Evolutionary conservation across 139 green algal species (phyloP).

Genomic region (Chlorella sp.): DNA sequence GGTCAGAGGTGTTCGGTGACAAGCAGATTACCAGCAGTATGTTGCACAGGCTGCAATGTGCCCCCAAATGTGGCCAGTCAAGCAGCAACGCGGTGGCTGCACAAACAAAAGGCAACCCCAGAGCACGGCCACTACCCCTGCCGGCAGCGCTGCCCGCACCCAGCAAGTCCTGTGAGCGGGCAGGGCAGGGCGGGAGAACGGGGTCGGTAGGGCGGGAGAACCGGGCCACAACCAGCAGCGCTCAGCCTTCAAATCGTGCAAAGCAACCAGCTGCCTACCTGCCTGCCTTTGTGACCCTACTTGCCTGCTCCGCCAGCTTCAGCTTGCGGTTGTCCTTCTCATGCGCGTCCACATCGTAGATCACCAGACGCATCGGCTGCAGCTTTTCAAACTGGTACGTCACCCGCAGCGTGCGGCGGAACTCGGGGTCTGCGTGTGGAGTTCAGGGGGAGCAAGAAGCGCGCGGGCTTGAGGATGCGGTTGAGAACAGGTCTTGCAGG

Average conservation of each 20-base stretch:
- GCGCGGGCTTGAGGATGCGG: neutral
- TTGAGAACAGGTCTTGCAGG: neutral
- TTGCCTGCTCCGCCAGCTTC: conserved; percentile 27
- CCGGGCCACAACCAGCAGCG: no score
- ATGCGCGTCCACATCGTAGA: conserved; percentile 46
- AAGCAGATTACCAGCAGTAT: neutral
- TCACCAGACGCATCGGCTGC: conserved; percentile 38
- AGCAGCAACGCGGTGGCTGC: no score
- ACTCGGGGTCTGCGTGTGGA: conserved; percentile 44
- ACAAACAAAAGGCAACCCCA: neutral
- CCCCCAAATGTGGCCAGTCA: no score
- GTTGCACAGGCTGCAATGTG: no score
- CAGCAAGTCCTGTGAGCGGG: conserved; percentile 32
- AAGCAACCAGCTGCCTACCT: no score
- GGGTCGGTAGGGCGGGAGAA: no score
- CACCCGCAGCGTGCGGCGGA: conserved; percentile 25
- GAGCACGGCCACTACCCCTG: neutral
- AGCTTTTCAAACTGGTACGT: conserved; percentile 52
- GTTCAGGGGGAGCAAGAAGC: neutral
- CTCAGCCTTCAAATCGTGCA: no score
- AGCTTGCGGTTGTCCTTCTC: conserved; percentile 34
- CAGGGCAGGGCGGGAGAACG: no score
- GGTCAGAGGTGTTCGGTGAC: neutral
- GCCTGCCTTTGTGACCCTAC: no score
- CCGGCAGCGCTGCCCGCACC: conserved; percentile 14